phyloP scores from a whole-genome alignment of 2,329 filamentous ascomycete species.

The Tolypocladium paradoxum region DNA sequence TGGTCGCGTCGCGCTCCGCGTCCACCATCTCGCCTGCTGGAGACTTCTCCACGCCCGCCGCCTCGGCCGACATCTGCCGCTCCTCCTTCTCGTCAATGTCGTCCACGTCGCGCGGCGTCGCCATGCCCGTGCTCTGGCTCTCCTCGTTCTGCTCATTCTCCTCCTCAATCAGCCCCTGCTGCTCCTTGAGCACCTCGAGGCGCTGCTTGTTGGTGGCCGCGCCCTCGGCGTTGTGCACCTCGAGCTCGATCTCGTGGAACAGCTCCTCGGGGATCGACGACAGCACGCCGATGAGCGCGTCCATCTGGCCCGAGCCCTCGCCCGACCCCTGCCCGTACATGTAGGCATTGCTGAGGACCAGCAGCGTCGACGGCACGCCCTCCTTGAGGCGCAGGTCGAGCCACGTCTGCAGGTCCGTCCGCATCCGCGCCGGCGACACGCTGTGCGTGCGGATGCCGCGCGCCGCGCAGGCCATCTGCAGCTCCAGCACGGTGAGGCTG shows the following conservation, averaged over 20 bases:
- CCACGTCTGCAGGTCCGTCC: conserved; percentile 89
- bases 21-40: conserved; percentile 44
- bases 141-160: conserved; percentile 87
- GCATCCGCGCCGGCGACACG: conserved; percentile 75
- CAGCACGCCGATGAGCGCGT: conserved; percentile 82
- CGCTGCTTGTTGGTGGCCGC: conserved; percentile 98
- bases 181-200: conserved; percentile 94
- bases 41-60: conserved; percentile 33
- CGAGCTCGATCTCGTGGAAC: conserved; percentile 98
- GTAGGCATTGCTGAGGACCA: conserved; percentile 95
- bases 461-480: conserved; percentile 84
- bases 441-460: conserved; percentile 89
- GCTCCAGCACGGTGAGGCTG: conserved; percentile 81
- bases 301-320: conserved; percentile 81
- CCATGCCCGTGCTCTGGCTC: conserved; percentile 63
- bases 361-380: conserved; percentile 88
- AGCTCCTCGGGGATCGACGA: conserved; percentile 94
- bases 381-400: conserved; percentile 86
- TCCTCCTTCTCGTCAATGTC: conserved; percentile 94
- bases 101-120: conserved; percentile 73
- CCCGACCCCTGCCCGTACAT: conserved; percentile 89
- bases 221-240: conserved; percentile 93
- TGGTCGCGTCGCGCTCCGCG: conserved; percentile 38
- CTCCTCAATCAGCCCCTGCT: conserved; percentile 95
- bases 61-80: conserved; percentile 41